These are phyloP conservation scores for Erucastrum elatum DNA, from an alignment of 345 rosid species.

Conservation along the genomic window DNA sequence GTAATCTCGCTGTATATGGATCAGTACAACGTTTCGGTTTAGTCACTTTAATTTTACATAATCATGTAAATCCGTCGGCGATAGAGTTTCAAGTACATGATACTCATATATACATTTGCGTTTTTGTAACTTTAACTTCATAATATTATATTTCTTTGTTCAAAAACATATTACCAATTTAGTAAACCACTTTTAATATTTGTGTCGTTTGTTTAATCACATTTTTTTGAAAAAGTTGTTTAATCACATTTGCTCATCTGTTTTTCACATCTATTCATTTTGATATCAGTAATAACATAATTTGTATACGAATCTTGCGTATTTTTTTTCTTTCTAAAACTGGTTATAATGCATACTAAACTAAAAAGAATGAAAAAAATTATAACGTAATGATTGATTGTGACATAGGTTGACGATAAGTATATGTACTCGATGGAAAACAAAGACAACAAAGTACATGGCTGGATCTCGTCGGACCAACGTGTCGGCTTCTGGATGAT, in stretches of 20 bases:
- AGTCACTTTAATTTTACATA: neutral
- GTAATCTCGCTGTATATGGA: neutral
- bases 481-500: conserved; percentile 88
- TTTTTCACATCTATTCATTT: neutral
- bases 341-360: neutral
- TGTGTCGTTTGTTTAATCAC: neutral
- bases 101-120: too few species aligned
- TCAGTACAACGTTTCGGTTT: too few species aligned
- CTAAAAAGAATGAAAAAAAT: neutral
- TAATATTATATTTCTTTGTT: too few species aligned
- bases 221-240: too few species aligned
- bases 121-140: too few species aligned
- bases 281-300: neutral
- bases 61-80: neutral
- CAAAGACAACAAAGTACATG: conserved; percentile 64
- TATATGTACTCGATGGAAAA: conserved; percentile 69
- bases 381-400: neutral
- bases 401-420: conserved; percentile 86
- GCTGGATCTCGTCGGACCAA: conserved; percentile 64
- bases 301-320: too few species aligned
- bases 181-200: neutral
- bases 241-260: neutral
- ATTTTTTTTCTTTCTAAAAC: too few species aligned
- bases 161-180: neutral
- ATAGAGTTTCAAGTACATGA: too few species aligned